Evolutionary conservation across 331 rosid genomes (phyloP), one percentile per base, ranked within the genome.

Genomic region (Quercus tomentella): DNA sequence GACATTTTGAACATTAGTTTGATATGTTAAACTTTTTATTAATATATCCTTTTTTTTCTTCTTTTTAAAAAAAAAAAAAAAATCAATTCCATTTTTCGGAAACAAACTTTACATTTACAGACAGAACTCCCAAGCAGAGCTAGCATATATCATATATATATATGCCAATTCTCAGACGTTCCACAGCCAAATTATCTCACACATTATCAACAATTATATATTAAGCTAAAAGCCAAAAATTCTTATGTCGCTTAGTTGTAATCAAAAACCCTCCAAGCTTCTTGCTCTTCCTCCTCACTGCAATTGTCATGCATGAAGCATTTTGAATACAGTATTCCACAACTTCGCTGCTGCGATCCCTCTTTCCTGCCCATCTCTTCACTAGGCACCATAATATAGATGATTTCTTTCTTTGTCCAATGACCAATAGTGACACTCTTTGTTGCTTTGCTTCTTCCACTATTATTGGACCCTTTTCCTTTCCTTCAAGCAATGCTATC

Each of bases 171-270:
- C 17, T 60, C 16, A 23, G 30, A 22, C 15, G 17, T 60, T 2
- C 21, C 70, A 63, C 25, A 18, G 22, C 25, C 5, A 17, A 8
- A 31, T 45, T 12, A 3, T 66, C 51, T 63, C 22, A 28, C 4
- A 17, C 20, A 63, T 2, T 26, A 70, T 31, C 23, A 60, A 23
- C 21, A 69, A 0, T 4, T 2, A 31, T 4, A 31, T 10, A 72
- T 73, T 77, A 93, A 86, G 99, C 99, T 77, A 95, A 87, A 84
- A 93, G 99, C 99, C 99, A 96, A 73, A 96, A 96, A 1, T 90
- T 89, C 73, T 90, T 96, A 76, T 96, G 98, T 56, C 91, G 91
- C 85, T 90, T 93, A 70, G 99, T 96, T 41, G 97, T 93, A 83
- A 96, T 96, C 87, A 90, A 84, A 84, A 90, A 93, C 6, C 99